Conservation (phyloP, 1,284 basidiomycete species). For the Cerrena zonata region DNA sequence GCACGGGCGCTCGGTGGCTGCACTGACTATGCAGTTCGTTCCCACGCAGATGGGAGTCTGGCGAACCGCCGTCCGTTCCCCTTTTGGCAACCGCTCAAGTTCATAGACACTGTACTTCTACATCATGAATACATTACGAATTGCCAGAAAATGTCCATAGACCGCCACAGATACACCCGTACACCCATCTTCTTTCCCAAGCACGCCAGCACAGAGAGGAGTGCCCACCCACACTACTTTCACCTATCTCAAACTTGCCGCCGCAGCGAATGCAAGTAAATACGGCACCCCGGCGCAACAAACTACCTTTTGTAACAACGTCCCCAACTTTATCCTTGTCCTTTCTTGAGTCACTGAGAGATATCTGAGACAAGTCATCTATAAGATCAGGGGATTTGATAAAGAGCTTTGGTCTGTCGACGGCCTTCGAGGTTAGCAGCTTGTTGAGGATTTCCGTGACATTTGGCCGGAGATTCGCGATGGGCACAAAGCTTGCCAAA, state of each 20-base stretch:
- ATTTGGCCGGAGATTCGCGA: constrained; percentile 34
- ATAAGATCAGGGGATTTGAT: constrained; percentile 63
- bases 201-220: constrained; percentile 45
- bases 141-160: constrained; percentile 36
- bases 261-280: constrained; percentile 58
- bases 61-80: neutral
- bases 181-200: constrained; percentile 58
- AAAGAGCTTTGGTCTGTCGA: constrained; percentile 63
- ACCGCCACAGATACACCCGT: constrained; percentile 66
- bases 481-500: constrained; percentile 52
- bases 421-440: constrained; percentile 40
- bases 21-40: constrained; percentile 27
- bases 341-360: constrained; percentile 30
- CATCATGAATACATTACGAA: neutral
- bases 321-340: constrained; percentile 50
- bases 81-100: neutral
- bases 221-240: constrained; percentile 25
- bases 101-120: no score
- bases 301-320: constrained; percentile 52
- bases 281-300: constrained; percentile 33
- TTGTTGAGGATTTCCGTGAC: constrained; percentile 41
- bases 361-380: constrained; percentile 45
- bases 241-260: constrained; percentile 44
- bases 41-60: constrained; percentile 17
- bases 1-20: constrained; percentile 22